Evolutionary conservation across 2,329 filamentous ascomycete species (phyloP), one percentile per base, ranked within the genome.

Genomic region (Emmonsiellopsis sp.): DNA sequence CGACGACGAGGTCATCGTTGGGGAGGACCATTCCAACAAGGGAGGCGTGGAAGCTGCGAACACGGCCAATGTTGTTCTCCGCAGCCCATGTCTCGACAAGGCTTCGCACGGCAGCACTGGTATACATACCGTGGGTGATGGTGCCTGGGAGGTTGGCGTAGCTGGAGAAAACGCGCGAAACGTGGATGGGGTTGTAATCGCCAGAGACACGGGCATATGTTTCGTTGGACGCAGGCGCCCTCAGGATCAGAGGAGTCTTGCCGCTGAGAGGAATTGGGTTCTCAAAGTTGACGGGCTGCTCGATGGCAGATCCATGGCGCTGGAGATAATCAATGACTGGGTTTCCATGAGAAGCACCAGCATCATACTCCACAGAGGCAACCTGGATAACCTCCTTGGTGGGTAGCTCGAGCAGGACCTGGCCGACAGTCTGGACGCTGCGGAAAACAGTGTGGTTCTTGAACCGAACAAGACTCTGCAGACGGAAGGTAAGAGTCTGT

Each of bases 121-220:
- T 94, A 79, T 97, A 98, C 93, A 98, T 98, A 68, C 93, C 93
- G 68, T 98, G 93, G 1, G 93, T 98, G 66, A 98, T 98, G 44
- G 93, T 98, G 49, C 93, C 94, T 1, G 91, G 91, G 13, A 98
- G 80, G 69, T 91, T 93, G 68, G 93, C 94, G 65, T 97, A 98
- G 73, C 84, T 89, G 34, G 93, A 88, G 74, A 98, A 98, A 53
- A 96, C 89, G 53, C 93, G 87, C 10, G 93, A 96, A 44, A 98
- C 93, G 77, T 98, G 93, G 58, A 98, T 98, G 27, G 93, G 93
- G 73, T 98, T 98, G 81, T 90, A 98, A 70, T 98, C 93, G 46
- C 93, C 93, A 50, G 94, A 98, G 14, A 98, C 93, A 60, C 90
- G 88, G 57, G 93, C 94, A 65, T 98, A 98, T 33, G 88, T 95